phyloP scores from a whole-genome alignment of 495 filamentous ascomycete genomes.

The Glonium stellatum region DNA sequence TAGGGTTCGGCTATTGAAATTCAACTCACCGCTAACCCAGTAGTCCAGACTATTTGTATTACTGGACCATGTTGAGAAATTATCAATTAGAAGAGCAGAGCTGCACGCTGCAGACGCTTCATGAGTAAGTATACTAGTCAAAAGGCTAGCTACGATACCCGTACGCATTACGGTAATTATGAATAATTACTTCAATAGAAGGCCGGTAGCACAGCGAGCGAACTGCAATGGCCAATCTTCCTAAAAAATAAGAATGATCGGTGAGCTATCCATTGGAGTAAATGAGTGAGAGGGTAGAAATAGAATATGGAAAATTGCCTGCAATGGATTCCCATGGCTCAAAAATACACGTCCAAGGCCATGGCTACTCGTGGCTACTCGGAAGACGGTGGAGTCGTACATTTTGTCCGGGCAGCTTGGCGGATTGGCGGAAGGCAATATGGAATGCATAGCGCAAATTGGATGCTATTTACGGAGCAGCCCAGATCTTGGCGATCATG shows the following conservation, averaged over 20 bases:
- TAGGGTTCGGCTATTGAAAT: background rate
- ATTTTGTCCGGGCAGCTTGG: too few species aligned
- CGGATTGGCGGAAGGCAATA: too few species aligned
- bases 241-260: background rate
- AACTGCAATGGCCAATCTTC: slow-evolving; percentile 10
- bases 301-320: too few species aligned
- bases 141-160: slow-evolving; percentile 22
- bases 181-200: slow-evolving; percentile 7
- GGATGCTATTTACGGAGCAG: background rate
- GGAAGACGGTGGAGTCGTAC: too few species aligned
- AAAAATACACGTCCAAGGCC: too few species aligned
- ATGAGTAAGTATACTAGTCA: slow-evolving; percentile 11
- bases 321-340: too few species aligned
- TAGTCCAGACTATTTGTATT: slow-evolving; percentile 40
- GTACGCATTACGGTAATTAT: slow-evolving; percentile 11
- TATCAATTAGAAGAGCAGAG: slow-evolving; percentile 48
- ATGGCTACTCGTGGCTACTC: too few species aligned
- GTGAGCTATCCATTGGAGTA: too few species aligned
- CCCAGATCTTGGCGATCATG: too few species aligned
- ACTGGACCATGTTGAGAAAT: slow-evolving; percentile 47
- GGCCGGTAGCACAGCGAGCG: slow-evolving; percentile 24
- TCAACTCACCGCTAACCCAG: background rate
- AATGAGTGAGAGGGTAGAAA: too few species aligned
- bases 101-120: slow-evolving; percentile 39
- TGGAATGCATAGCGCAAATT: background rate